Conservation (phyloP, 257 asterid species). For the Salvia miltiorrhiza region DNA sequence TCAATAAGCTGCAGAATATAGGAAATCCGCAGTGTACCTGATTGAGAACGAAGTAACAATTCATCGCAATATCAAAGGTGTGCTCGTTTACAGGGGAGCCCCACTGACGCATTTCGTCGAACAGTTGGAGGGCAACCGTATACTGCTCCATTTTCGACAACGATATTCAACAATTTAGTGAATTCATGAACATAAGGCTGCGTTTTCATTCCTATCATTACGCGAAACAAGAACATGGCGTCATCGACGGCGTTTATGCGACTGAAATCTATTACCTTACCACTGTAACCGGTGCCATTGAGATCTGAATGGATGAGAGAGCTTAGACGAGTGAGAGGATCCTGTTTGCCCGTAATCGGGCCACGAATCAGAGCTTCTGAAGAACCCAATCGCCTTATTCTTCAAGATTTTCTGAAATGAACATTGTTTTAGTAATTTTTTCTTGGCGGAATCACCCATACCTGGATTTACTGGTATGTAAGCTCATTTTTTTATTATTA, state of each 20-base stretch:
- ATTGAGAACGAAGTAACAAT: not conserved
- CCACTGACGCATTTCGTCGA: constrained; percentile 1
- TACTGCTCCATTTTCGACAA: not conserved
- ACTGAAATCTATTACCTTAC: not conserved
- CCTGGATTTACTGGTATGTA: too few relatives aligned
- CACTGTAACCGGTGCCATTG: too few relatives aligned
- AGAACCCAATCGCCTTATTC: not conserved
- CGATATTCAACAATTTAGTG: not conserved
- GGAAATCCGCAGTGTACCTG: not conserved
- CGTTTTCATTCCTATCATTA: constrained; percentile 10
- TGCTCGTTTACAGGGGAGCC: not conserved
- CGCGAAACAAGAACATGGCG: not conserved
- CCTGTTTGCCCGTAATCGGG: not conserved
- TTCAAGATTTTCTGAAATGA: not conserved
- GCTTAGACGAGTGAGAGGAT: not conserved
- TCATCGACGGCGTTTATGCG: not conserved
- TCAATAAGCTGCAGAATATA: not conserved
- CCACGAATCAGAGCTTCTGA: not conserved
- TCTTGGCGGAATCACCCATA: not conserved
- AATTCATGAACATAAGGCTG: constrained; percentile 1
- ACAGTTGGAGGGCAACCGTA: not conserved
- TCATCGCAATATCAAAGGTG: not conserved
- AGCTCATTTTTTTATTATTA: too few relatives aligned
- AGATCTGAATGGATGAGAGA: not conserved
- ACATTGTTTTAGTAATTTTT: too few relatives aligned